Base-by-base conservation (phyloP, 2,329 filamentous ascomycete genomes). In the Falciphora oryzae region DNA sequence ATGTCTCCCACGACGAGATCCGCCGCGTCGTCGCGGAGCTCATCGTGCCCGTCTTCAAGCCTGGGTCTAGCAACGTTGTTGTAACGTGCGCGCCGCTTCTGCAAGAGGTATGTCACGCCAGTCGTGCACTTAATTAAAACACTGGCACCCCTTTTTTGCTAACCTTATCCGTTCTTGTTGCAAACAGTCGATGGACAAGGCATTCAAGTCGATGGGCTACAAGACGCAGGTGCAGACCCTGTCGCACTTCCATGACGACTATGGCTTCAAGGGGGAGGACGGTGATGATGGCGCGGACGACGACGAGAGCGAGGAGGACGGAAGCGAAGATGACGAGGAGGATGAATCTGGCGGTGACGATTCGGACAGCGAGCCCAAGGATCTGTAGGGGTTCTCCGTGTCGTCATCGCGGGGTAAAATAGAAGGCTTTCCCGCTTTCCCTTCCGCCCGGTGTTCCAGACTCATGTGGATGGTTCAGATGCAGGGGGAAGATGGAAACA, bases 61-160 rank as follows among this genome's bases (percentile, higher is more conserved):
- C 93, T 0, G 86, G 88, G 27, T 92, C 84, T 74, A 89, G 92
- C 68, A 96, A 98, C 73, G 79, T 97, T 63, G 87, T 97, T 4
- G 84, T 97, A 63, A 97, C 94, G 10, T 97, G 94, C 74, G 91
- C 92, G 27, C 89, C 90, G 22, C 85, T 92, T 61, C 90, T 97
- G 85, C 83, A 89, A 70, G 91, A 97, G 81, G 92, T 95, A 79
- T 78, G 87, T 82, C 61, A 16, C 22, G 11, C 38, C n/a, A 65
- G 10, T 57, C 32, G 18, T 13, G 18, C 32, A 18, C 6, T 8
- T 29, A 3, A 3, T 7, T 22, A 60, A 22, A 18, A 62, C 22
- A 4, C 1, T 27, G 28, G n/a, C 63, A 65, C 27, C 16, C 38
- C 14, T 18, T 4, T 44, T 27, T 59, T 69, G 65, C 67, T 70